Percentiles rank a stretch among this genome's conserved stretches.
Conservation (phyloP, 805 yeast genomes). For the Torulaspora indica region DNA sequence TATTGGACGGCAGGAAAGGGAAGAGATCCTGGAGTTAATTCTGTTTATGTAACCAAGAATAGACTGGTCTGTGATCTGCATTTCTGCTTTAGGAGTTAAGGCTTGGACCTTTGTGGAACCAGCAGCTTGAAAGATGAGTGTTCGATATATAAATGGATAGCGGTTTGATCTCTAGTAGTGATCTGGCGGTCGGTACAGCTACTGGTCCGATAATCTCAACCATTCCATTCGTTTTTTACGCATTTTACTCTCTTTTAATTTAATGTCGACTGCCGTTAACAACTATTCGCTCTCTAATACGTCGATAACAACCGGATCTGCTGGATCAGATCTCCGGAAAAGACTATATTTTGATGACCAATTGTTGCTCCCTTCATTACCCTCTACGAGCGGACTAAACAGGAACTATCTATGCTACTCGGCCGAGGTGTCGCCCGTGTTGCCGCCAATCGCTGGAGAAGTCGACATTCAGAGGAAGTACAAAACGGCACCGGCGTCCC, state of each 20-base stretch:
- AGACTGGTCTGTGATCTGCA: conserved; percentile 6
- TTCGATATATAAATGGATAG: background rate
- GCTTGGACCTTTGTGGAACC: conserved; percentile 1
- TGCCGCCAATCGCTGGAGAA: conserved; percentile 7
- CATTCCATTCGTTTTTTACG: conserved; percentile 6
- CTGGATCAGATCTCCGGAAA: conserved; percentile 17
- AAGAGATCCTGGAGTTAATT: background rate
- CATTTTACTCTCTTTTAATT: background rate
- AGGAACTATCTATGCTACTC: conserved; percentile 12
- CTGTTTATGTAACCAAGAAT: conserved; percentile 4
- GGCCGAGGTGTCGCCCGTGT: conserved; percentile 4
- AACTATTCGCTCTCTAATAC: conserved; percentile 12
- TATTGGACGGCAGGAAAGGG: background rate
- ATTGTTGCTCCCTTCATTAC: conserved; percentile 18
- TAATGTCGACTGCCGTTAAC: conserved; percentile 13
- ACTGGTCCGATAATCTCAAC: background rate
- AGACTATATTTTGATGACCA: conserved; percentile 25
- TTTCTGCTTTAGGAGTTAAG: background rate
- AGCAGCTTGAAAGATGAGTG: background rate
- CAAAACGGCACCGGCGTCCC: conserved; percentile 35
- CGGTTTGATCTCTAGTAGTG: background rate
- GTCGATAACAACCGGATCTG: conserved; percentile 12
- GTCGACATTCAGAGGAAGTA: conserved; percentile 20
- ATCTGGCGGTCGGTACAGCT: background rate
- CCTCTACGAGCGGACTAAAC: conserved; percentile 4